phyloP scores from a whole-genome alignment of 345 rosid species.

The Linum tenue region DNA sequence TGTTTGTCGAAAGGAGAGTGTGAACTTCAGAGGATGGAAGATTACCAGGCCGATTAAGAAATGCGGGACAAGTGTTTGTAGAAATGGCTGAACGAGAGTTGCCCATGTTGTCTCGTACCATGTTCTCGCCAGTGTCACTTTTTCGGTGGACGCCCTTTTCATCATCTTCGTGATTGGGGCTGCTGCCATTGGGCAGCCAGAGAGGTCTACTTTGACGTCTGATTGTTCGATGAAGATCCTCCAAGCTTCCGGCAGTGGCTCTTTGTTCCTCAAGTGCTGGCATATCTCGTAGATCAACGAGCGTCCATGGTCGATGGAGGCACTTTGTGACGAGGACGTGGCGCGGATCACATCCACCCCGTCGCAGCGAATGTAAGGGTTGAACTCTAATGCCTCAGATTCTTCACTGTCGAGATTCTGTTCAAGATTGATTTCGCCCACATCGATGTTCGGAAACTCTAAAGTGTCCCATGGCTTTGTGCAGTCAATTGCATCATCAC shows the following conservation, averaged over 20 bases:
- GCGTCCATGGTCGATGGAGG: conserved; percentile 68
- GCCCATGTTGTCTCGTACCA: conserved; percentile 46
- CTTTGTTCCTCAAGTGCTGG: conserved; percentile 44
- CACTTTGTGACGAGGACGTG: conserved; percentile 42
- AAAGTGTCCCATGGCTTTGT: conserved; percentile 53
- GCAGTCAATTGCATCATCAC: conserved; percentile 47
- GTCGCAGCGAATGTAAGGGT: conserved; percentile 36
- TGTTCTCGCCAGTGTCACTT: conserved; percentile 40
- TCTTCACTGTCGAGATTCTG: conserved; percentile 41
- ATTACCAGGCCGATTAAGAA: conserved; percentile 36
- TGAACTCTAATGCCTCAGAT: conserved; percentile 47
- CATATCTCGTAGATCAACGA: conserved; percentile 59
- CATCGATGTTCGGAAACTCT: conserved; percentile 38
- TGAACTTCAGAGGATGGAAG: conserved; percentile 28
- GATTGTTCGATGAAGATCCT: conserved; percentile 48
- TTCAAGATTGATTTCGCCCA: conserved; percentile 41
- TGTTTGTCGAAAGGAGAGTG: conserved; percentile 25
- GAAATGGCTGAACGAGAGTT: conserved; percentile 40
- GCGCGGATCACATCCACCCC: conserved; percentile 53
- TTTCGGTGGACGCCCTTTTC: conserved; percentile 6
- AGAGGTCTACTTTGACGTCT: conserved; percentile 52
- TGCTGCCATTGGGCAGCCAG: conserved; percentile 61
- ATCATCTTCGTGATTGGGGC: conserved; percentile 17
- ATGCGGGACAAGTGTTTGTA: conserved; percentile 48
- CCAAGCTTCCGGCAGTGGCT: conserved; percentile 60